These are phyloP conservation scores for Drechslerella stenobrocha DNA, from an alignment of 2,329 filamentous ascomycete genomes.

Conservation along the genomic window DNA sequence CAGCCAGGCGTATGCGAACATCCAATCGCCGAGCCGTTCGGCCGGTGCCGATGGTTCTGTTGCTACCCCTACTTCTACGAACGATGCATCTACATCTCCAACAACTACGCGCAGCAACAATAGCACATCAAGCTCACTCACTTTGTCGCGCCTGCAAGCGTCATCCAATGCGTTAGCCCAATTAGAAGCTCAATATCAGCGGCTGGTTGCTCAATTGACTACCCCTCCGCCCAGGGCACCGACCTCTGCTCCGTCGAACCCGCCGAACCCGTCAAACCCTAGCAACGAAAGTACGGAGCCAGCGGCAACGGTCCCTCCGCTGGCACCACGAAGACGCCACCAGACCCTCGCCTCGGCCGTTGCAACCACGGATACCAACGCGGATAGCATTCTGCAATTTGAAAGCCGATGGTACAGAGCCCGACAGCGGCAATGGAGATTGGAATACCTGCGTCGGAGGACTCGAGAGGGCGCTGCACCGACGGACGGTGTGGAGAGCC, in stretches of 20 bases:
- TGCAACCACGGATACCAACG: slow-evolving; percentile 41
- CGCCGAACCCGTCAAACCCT: too few species aligned
- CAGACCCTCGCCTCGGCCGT: slow-evolving; percentile 47
- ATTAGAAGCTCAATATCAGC: slow-evolving; percentile 47
- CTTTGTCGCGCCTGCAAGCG: slow-evolving; percentile 40
- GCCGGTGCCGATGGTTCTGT: slow-evolving; percentile 10
- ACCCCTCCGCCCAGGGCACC: slow-evolving; percentile 41
- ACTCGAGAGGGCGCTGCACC: slow-evolving; percentile 31
- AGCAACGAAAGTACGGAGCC: slow-evolving; percentile 5
- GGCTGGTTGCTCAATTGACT: slow-evolving; percentile 40
- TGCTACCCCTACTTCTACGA: slow-evolving; percentile 11
- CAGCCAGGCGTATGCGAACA: slow-evolving; percentile 18
- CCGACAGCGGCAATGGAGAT: slow-evolving; percentile 48
- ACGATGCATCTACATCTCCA: slow-evolving; percentile 27
- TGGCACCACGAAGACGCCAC: slow-evolving; percentile 34
- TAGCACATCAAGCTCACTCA: slow-evolving; percentile 37
- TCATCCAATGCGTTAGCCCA: slow-evolving; percentile 41
- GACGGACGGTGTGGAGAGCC: slow-evolving; percentile 21
- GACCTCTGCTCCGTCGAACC: slow-evolving; percentile 31
- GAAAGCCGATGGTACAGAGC: slow-evolving; percentile 51
- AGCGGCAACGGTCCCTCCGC: slow-evolving; percentile 24
- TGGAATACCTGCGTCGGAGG: slow-evolving; percentile 36
- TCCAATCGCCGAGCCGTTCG: slow-evolving; percentile 30
- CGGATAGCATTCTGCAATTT: slow-evolving; percentile 49
- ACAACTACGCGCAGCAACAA: slow-evolving; percentile 18